Evolutionary conservation across 1,284 basidiomycete genomes (phyloP).

Genomic region (Xerocomus nothofagi): DNA sequence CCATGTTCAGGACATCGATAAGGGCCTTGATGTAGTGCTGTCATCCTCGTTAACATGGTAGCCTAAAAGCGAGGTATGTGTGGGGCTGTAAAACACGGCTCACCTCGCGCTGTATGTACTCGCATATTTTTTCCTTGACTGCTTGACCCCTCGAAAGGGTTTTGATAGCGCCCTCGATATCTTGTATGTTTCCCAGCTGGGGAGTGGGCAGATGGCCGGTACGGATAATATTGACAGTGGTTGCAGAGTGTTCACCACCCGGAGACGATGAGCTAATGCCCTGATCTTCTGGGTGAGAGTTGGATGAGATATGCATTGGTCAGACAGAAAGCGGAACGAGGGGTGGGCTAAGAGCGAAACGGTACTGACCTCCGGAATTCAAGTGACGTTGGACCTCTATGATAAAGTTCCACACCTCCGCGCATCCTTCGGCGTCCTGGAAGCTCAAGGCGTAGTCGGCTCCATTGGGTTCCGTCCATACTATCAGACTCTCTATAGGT

Average conservation of each 20-base stretch:
- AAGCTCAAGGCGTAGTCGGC: slow-evolving; percentile 97
- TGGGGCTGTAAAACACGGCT: slow-evolving; percentile 27
- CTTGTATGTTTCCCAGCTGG: slow-evolving; percentile 67
- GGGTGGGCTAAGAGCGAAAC: slow-evolving; percentile 16
- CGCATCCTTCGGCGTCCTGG: slow-evolving; percentile 94
- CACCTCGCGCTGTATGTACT: slow-evolving; percentile 78
- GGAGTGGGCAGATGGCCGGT: slow-evolving; percentile 72
- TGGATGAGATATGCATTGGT: slow-evolving; percentile 17
- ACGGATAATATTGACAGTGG: slow-evolving; percentile 62
- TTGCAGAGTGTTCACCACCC: slow-evolving; percentile 55
- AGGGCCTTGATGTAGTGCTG: slow-evolving; percentile 89
- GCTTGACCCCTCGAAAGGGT: slow-evolving; percentile 60
- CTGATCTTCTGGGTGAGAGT: slow-evolving; percentile 44
- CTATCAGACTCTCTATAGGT: slow-evolving; percentile 87
- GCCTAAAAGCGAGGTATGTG: not conserved
- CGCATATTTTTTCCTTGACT: slow-evolving; percentile 78
- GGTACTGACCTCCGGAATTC: slow-evolving; percentile 54
- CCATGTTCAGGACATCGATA: slow-evolving; percentile 80
- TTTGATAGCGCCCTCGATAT: slow-evolving; percentile 78
- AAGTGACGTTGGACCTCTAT: slow-evolving; percentile 90
- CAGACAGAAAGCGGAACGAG: slow-evolving; percentile 9
- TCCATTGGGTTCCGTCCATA: slow-evolving; percentile 97
- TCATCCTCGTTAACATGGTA: slow-evolving; percentile 15
- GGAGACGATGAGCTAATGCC: slow-evolving; percentile 57
- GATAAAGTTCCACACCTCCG: slow-evolving; percentile 98